Evolutionary conservation across 129 eudicot species (phyloP).

Genomic region (Pulicaria dysenterica): DNA sequence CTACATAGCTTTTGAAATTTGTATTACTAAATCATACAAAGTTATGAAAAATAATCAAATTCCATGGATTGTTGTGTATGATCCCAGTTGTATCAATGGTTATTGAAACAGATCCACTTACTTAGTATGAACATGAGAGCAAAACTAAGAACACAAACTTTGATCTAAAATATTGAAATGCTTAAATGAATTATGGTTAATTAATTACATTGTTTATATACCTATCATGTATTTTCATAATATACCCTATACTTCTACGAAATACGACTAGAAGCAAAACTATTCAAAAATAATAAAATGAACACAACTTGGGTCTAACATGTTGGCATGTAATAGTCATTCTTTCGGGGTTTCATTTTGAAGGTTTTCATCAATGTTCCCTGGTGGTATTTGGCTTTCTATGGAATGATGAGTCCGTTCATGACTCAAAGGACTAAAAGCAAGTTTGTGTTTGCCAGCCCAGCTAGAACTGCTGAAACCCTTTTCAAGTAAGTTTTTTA

Average conservation of each 20-base stretch:
- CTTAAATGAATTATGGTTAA: too few relatives aligned
- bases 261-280: too few relatives aligned
- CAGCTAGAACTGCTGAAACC: conserved; percentile 77
- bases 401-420: conserved; percentile 80
- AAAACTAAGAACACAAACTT: too few relatives aligned
- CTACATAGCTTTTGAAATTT: conserved; percentile 11
- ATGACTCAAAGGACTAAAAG: conserved; percentile 89
- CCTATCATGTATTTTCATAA: too few relatives aligned
- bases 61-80: background rate
- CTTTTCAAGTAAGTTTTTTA: conserved; percentile 70
- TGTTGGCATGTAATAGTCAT: background rate
- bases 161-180: too few relatives aligned
- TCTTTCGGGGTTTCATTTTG: background rate
- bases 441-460: conserved; percentile 95
- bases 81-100: too few relatives aligned
- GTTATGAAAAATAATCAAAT: background rate
- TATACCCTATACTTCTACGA: too few relatives aligned
- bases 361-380: conserved; percentile 96
- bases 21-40: conserved; percentile 9
- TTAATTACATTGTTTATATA: too few relatives aligned
- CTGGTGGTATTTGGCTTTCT: conserved; percentile 96
- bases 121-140: too few relatives aligned
- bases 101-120: too few relatives aligned
- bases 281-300: too few relatives aligned
- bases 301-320: too few relatives aligned